phyloP scores from a whole-genome alignment of 495 filamentous ascomycete genomes.

The Penicillium nucicola region DNA sequence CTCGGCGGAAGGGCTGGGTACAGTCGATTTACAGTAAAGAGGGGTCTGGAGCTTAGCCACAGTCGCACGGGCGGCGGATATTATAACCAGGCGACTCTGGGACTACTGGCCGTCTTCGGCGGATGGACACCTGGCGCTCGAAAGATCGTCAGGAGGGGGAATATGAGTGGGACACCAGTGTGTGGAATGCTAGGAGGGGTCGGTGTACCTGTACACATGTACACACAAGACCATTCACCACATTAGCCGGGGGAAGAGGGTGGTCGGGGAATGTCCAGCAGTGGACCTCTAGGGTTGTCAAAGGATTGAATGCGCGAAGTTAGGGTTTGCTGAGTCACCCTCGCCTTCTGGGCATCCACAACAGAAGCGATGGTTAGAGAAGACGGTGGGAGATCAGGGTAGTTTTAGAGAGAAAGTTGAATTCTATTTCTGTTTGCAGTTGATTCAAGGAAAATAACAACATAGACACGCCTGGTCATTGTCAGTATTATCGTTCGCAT shows the following conservation, averaged over 20 bases:
- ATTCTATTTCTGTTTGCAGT: too few relatives aligned
- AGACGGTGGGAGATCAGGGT: not conserved
- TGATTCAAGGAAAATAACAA: not conserved
- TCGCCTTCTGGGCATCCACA: too few relatives aligned
- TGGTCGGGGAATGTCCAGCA: not conserved
- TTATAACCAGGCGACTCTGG: not conserved
- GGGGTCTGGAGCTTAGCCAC: not conserved
- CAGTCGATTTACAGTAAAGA: not conserved
- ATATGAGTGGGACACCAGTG: not conserved
- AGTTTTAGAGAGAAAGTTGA: too few relatives aligned
- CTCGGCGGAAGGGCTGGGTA: not conserved
- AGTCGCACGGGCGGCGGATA: not conserved
- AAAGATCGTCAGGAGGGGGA: slow-evolving; percentile 9
- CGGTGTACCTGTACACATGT: not conserved
- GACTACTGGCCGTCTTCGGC: slow-evolving; percentile 1
- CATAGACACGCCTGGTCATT: not conserved
- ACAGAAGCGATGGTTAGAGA: not conserved
- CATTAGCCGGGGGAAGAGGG: not conserved
- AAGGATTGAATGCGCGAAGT: not conserved
- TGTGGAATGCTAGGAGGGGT: slow-evolving; percentile 7
- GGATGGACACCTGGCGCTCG: not conserved
- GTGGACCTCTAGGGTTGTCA: not conserved
- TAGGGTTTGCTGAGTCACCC: slow-evolving; percentile 4
- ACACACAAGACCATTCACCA: not conserved
- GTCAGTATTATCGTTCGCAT: not conserved